Base-by-base conservation (phyloP, 73 alveolate species). In the Uronychia binucleata region DNA sequence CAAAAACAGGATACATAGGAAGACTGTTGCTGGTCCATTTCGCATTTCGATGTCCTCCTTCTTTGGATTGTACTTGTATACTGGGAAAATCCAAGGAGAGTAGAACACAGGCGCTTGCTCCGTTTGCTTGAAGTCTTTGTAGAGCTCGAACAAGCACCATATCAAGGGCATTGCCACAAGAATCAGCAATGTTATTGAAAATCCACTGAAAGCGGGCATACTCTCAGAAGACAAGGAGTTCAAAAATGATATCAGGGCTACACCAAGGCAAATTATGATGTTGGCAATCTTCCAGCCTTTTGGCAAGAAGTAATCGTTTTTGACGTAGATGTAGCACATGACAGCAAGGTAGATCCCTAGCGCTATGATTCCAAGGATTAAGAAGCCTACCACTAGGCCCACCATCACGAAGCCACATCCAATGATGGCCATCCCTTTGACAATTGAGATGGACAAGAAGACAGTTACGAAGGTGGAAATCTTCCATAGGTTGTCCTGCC, bases 1-100 rank as follows among this genome's bases (percentile, higher is more conserved):
- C 0, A 26, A 28, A 76, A 84, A 34, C 30, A 90, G 59, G 19
- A 87, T 82, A 0, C 31, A 26, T 11, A 88, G 28, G 35, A 91
- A 32, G 19, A 82, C 34, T 1, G 84, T 80, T 29, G 89, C 78
- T 0, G 94, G 91, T 14, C 29, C 35, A 78, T 94, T 88, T 29
- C 80, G 85, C 26, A 84, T 59, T 25, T 77, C 89, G 28, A 94
- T 80, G 35, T 86, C 84, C 34, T 93, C 87, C 58, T 85, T 91
- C 79, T 83, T 82, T 0, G 98, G 90, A 57, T 85, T 81, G 79
- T 94, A 94, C 28, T 78, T 92, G 83, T 79, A 94, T 25, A 91
- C 85, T 19, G 98, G 98, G 93, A 94, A 92, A 1, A 94, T 59
- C 94, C 94, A 92, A 25, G 98, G 94, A 0, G 96, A 88, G 84